Percentiles rank a stretch among this genome's conserved stretches.
Evolutionary conservation across 768 basidiomycete species (phyloP).

Genomic region (Dioszegia crocea): DNA sequence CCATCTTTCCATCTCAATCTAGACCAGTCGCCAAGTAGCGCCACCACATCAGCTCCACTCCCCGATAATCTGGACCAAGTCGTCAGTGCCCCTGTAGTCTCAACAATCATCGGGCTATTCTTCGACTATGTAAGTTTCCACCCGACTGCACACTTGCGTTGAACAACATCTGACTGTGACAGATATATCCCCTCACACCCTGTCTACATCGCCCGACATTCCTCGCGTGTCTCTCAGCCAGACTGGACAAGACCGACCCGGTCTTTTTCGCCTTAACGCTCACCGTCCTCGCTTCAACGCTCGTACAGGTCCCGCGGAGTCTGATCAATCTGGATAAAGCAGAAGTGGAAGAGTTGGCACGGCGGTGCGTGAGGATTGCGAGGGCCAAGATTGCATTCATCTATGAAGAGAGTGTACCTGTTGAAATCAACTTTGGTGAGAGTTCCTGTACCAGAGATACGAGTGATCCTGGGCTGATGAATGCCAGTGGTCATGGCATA

Average conservation of each 20-base stretch:
- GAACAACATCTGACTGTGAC: not conserved
- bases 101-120: constrained; percentile 32
- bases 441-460: not conserved
- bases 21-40: not conserved
- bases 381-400: constrained; percentile 34
- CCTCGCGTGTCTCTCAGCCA: constrained; percentile 76
- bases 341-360: constrained; percentile 74
- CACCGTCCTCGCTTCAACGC: constrained; percentile 72
- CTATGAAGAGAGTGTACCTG: constrained; percentile 29
- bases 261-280: constrained; percentile 36
- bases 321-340: constrained; percentile 74
- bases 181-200: constrained; percentile 83
- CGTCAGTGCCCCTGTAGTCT: constrained; percentile 21
- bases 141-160: no score
- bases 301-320: constrained; percentile 83
- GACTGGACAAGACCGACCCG: constrained; percentile 61
- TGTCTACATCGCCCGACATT: constrained; percentile 89
- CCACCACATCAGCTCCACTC: not conserved
- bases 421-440: constrained; percentile 25
- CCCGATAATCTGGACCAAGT: constrained; percentile 37
- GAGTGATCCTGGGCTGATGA: not conserved
- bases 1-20: not conserved
- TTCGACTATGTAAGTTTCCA: constrained; percentile 37
- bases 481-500: constrained; percentile 1
- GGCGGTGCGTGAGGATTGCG: constrained; percentile 65